Evolutionary conservation across 352 stramenopile genomes (phyloP).

Genomic region (Pythium brachiatum): DNA sequence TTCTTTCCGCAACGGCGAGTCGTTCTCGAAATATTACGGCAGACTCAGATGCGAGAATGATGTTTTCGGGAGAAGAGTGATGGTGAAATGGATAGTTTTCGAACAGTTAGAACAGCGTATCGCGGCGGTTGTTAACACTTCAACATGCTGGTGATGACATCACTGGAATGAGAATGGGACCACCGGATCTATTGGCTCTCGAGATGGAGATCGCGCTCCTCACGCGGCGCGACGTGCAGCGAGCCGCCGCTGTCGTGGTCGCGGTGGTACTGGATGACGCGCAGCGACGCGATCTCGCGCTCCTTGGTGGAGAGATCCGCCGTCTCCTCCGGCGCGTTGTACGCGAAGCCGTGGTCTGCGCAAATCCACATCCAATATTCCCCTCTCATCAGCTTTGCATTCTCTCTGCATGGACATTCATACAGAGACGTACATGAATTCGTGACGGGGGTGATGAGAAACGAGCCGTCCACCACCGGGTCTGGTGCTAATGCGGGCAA

Average conservation of each 20-base stretch:
- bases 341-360: constrained; percentile 49
- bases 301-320: not conserved
- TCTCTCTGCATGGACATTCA: too few relatives aligned
- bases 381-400: too few relatives aligned
- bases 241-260: constrained; percentile 3
- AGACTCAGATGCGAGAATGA: constrained; percentile 4
- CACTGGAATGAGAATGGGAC: not conserved
- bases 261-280: constrained; percentile 42
- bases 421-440: not conserved
- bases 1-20: not conserved
- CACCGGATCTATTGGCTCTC: constrained; percentile 13
- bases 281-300: constrained; percentile 42
- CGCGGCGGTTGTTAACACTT: constrained; percentile 16
- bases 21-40: constrained; percentile 31
- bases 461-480: not conserved
- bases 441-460: not conserved
- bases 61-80: constrained; percentile 8
- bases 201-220: constrained; percentile 19
- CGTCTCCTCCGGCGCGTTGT: constrained; percentile 40
- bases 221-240: constrained; percentile 7
- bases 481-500: not conserved
- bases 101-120: not conserved
- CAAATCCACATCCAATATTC: too few relatives aligned
- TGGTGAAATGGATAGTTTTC: constrained; percentile 11
- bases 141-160: constrained; percentile 14